Percentiles rank a stretch among this genome's conserved stretches.
phyloP scores from a whole-genome alignment of 1,139 yeast species.

The Saccharomyces pastorianus region DNA sequence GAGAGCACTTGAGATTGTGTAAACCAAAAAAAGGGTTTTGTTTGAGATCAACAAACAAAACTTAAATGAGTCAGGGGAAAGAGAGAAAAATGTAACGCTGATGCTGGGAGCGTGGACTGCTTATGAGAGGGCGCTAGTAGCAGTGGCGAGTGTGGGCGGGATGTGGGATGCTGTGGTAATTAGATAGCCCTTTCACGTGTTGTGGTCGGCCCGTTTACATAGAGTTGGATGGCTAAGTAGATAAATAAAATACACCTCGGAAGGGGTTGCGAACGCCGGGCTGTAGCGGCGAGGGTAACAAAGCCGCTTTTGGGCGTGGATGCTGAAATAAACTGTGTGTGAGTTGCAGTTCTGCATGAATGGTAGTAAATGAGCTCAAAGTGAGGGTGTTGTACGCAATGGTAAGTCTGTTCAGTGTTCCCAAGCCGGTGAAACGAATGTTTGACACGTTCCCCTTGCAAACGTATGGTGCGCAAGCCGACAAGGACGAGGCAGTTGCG shows the following conservation, averaged over 20 bases:
- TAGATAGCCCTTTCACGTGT: background rate
- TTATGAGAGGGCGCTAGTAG: background rate
- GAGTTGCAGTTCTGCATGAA: too few relatives aligned
- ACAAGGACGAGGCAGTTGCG: conserved; percentile 5
- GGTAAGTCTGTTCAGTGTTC: conserved; percentile 1
- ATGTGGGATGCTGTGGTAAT: background rate
- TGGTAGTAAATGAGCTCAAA: background rate
- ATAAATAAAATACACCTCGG: background rate
- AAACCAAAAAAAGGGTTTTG: background rate
- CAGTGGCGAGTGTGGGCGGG: background rate
- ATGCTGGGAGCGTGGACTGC: background rate
- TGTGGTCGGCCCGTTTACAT: background rate
- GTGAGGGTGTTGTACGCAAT: background rate
- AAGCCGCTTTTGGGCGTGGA: background rate
- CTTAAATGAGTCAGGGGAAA: background rate
- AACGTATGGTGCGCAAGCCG: conserved; percentile 8
- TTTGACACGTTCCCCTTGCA: conserved; percentile 15
- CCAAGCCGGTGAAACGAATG: conserved; percentile 10
- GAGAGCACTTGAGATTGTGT: background rate
- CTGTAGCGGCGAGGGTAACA: background rate
- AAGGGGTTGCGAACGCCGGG: conserved; percentile 1
- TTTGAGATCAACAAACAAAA: background rate
- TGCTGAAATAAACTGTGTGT: background rate
- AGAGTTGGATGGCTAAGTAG: background rate
- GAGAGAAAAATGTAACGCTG: background rate